A percentile compares a stretch with the other conserved stretches of the same genome.
These are phyloP conservation scores for Pythium plurisporium DNA, from an alignment of 352 stramenopile species.

Conservation along the genomic window DNA sequence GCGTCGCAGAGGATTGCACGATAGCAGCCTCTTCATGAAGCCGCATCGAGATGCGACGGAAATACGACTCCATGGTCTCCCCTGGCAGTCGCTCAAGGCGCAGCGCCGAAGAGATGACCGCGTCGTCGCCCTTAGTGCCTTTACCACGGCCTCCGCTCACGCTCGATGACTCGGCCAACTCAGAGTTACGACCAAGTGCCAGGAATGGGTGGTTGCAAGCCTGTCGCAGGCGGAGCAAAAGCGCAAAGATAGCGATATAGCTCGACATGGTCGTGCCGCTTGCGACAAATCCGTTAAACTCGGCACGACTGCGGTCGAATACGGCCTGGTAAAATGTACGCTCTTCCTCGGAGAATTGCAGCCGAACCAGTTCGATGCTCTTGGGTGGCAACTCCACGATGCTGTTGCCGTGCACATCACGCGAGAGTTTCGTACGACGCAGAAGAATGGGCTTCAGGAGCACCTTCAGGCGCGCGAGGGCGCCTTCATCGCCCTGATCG, in stretches of 20 bases:
- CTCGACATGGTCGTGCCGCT: slow-evolving; percentile 66
- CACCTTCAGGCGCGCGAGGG: slow-evolving; percentile 58
- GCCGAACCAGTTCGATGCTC: slow-evolving; percentile 52
- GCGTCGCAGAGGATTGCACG: slow-evolving; percentile 5
- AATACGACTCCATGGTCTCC: slow-evolving; percentile 59
- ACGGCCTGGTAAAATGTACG: slow-evolving; percentile 85
- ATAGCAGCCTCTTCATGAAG: slow-evolving; percentile 46
- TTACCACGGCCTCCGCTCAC: neutral
- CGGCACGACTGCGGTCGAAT: slow-evolving; percentile 75
- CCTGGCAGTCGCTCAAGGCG: slow-evolving; percentile 41
- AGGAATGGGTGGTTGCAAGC: slow-evolving; percentile 90
- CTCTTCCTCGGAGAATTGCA: slow-evolving; percentile 75
- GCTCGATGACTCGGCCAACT: slow-evolving; percentile 28
- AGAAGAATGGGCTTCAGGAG: slow-evolving; percentile 75
- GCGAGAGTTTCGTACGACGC: slow-evolving; percentile 81
- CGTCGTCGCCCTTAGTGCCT: neutral
- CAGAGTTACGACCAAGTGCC: slow-evolving; percentile 47
- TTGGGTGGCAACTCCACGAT: slow-evolving; percentile 76
- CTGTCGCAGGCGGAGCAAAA: slow-evolving; percentile 85
- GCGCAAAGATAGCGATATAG: slow-evolving; percentile 87
- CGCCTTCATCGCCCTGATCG: slow-evolving; percentile 60
- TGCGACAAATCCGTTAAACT: slow-evolving; percentile 87
- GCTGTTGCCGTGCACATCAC: slow-evolving; percentile 50
- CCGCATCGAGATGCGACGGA: slow-evolving; percentile 46
- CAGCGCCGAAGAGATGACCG: slow-evolving; percentile 14